Percentiles rank a stretch among this genome's conserved stretches.
Evolutionary conservation across 2,329 filamentous ascomycete species (phyloP).

Genomic region (Furcasterigmium furcatum): DNA sequence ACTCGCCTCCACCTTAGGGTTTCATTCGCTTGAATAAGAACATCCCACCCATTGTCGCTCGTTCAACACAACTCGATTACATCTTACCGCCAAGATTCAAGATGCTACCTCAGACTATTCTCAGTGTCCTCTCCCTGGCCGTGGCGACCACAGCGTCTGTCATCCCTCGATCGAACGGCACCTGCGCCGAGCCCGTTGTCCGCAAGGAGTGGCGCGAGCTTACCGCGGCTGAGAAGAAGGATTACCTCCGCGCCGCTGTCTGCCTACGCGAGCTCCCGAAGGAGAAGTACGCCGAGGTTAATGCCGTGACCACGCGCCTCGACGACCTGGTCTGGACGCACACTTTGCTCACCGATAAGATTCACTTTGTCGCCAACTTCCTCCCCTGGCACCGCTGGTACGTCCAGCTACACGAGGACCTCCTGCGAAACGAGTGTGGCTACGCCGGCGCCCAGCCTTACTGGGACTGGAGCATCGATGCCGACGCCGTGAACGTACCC

Average conservation of each 20-base stretch:
- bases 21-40: too few species aligned
- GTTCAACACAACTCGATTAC: too few species aligned
- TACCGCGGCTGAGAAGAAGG: constrained; percentile 10
- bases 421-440: constrained; percentile 23
- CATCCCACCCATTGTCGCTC: too few species aligned
- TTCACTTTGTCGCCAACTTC: constrained; percentile 22
- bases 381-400: constrained; percentile 30
- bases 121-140: neutral
- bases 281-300: constrained; percentile 7
- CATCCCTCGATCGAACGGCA: constrained; percentile 3
- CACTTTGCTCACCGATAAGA: constrained; percentile 8
- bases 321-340: constrained; percentile 15
- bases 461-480: constrained; percentile 25
- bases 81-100: too few species aligned
- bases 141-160: constrained; percentile 1
- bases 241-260: constrained; percentile 13
- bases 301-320: constrained; percentile 12
- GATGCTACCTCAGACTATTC: constrained; percentile 5
- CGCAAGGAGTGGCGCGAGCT: constrained; percentile 16
- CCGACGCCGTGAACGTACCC: constrained; percentile 6
- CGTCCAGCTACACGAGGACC: constrained; percentile 23
- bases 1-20: too few species aligned
- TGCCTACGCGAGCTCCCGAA: constrained; percentile 11
- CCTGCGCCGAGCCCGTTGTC: constrained; percentile 11
- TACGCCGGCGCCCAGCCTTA: constrained; percentile 27